Percentiles rank a stretch among this genome's conserved stretches.
These are phyloP conservation scores for Phytophthora hibernalis DNA, from an alignment of 352 stramenopile species.

Conservation along the genomic window DNA sequence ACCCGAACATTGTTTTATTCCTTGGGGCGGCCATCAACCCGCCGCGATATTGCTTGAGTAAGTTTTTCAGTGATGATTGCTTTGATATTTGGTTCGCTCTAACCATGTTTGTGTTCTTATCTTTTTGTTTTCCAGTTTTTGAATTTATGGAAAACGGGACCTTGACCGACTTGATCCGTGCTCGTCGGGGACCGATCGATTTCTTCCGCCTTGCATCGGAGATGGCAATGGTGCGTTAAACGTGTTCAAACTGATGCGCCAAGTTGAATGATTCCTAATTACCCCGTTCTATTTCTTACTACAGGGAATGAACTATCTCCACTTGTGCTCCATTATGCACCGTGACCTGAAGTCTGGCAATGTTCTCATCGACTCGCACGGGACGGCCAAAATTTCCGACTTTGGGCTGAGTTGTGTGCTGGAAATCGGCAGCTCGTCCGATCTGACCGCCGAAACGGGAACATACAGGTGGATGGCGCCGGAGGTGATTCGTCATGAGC, in stretches of 20 bases:
- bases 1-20: slow-evolving; percentile 90
- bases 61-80: slow-evolving; percentile 11
- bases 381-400: slow-evolving; percentile 89
- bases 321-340: slow-evolving; percentile 95
- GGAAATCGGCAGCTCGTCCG: slow-evolving; percentile 76
- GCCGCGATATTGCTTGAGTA: slow-evolving; percentile 85
- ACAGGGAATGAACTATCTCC: slow-evolving; percentile 94
- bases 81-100: neutral
- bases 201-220: slow-evolving; percentile 83
- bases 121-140: slow-evolving; percentile 56
- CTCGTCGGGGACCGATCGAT: slow-evolving; percentile 67
- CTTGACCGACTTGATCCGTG: slow-evolving; percentile 83
- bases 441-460: slow-evolving; percentile 87
- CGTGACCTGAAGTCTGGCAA: slow-evolving; percentile 97
- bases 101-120: neutral
- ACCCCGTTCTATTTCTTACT: slow-evolving; percentile 22
- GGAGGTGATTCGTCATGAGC: slow-evolving; percentile 93
- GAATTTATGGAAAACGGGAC: slow-evolving; percentile 91
- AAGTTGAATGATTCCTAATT: neutral
- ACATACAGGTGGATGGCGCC: slow-evolving; percentile 96
- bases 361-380: slow-evolving; percentile 86
- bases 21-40: slow-evolving; percentile 80
- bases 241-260: neutral
- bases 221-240: slow-evolving; percentile 73
- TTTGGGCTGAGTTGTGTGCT: slow-evolving; percentile 89